Evolutionary conservation across 352 stramenopile species (phyloP).

Genomic region (Plasmopara viticola): DNA sequence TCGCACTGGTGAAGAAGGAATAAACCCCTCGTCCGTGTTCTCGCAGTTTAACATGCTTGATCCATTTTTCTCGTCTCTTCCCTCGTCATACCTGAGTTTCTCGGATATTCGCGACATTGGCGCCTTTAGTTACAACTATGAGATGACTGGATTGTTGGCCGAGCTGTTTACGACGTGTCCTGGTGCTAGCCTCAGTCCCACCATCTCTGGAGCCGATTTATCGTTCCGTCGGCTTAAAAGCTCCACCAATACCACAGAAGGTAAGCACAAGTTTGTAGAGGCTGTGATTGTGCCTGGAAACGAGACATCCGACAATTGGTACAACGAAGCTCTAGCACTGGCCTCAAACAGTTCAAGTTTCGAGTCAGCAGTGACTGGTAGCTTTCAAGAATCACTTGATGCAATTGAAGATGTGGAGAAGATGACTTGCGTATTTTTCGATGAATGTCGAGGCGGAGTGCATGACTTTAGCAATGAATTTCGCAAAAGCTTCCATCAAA

Average conservation of each 20-base stretch:
- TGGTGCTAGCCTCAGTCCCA: conserved; percentile 27
- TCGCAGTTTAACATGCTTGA: conserved; percentile 39
- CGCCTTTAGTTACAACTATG: conserved; percentile 81
- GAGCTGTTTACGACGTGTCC: conserved; percentile 73
- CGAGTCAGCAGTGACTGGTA: conserved; percentile 18
- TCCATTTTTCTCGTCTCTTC: conserved; percentile 52
- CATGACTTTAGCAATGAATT: conserved; percentile 59
- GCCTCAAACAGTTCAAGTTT: conserved; percentile 33
- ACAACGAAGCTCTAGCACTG: conserved; percentile 42
- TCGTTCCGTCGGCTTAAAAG: conserved; percentile 27
- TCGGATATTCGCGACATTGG: conserved; percentile 73
- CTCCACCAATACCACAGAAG: conserved; percentile 6
- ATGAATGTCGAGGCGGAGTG: conserved; percentile 74
- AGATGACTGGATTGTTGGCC: conserved; percentile 62
- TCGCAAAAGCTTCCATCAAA: conserved; percentile 56
- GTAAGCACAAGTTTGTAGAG: conserved; percentile 37
- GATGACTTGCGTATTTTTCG: conserved; percentile 86
- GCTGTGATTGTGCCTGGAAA: conserved; percentile 57
- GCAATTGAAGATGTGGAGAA: conserved; percentile 75
- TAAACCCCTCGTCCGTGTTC: conserved; percentile 46
- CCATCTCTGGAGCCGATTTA: conserved; percentile 5
- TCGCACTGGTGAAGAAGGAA: conserved; percentile 40
- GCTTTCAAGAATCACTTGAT: conserved; percentile 21
- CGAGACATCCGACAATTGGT: conserved; percentile 34
- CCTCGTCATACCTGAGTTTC: conserved; percentile 57